Base-by-base conservation (phyloP, 2,329 filamentous ascomycete species). In the Endoconidiophora laricicola region DNA sequence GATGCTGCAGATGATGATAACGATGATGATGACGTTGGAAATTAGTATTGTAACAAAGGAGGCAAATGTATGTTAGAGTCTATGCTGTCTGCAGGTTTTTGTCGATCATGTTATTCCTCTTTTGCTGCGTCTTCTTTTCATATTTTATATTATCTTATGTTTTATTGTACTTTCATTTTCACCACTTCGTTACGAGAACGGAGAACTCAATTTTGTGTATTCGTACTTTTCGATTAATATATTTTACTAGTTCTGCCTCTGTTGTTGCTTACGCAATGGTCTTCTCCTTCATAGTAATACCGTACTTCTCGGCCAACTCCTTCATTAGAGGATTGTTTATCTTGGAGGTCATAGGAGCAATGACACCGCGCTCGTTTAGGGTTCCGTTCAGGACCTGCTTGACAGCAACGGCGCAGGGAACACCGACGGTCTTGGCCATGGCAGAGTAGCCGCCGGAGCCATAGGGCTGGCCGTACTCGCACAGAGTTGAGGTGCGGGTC, bases 341-440 rank as follows among this genome's bases (percentile, higher is more conserved):
- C 60, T 81, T 76, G 54, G 73, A 70, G 58, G 69, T 79, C 74
- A 90, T 83, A 14, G 85, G 85, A 23, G 85, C 86, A 54, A 93
- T 66, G 47, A 91, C 70, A 63, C 82, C 83, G 68, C 76, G 82
- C 63, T 85, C 73, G 44, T 68, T 73, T 54, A 88, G 78, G 2
- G 78, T 83, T 16, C 83, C 83, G 63, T 86, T 72, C 38, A 90
- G 73, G 22, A 91, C 81, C 69, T 82, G 76, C 71, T 85, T 74
- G 54, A 87, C 83, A 42, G 86, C 86, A 22, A 68, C 65, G 46
- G 62, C 66, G 53, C 66, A 69, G 4, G 83, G 83, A 3, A 87
- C 72, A 61, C 85, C 85, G 50, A 93, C 86, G 41, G 86, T 66
- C 65, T 80, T 83, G 43, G 84, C 85, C 86, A 94, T 94, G 57